Percentiles rank a stretch among this genome's conserved stretches.
Evolutionary conservation across 2,329 filamentous ascomycete species (phyloP).

Genomic region (Scedosporium dehoogii): DNA sequence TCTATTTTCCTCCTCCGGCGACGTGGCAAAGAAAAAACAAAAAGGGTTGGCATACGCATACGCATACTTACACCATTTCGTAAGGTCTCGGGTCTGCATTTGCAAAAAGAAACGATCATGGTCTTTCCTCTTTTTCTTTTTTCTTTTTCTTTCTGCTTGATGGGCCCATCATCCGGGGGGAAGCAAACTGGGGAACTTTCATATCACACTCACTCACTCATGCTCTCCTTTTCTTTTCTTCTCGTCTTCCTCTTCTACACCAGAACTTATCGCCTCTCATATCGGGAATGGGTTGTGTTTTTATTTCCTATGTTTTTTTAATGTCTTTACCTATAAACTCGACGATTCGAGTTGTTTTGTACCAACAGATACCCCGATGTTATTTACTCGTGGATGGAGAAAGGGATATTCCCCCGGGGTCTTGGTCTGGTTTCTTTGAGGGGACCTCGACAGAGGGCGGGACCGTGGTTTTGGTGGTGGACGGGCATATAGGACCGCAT

Average conservation of each 20-base stretch:
- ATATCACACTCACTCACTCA: too few relatives aligned
- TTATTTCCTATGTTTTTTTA: conserved; percentile 1
- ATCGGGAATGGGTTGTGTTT: background rate
- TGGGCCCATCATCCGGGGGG: too few relatives aligned
- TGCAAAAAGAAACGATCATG: background rate
- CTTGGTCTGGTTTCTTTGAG: too few relatives aligned
- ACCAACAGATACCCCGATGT: conserved; percentile 6
- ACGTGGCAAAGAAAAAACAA: background rate
- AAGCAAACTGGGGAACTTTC: too few relatives aligned
- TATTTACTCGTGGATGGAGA: background rate
- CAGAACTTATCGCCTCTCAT: background rate
- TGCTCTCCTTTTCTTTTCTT: background rate
- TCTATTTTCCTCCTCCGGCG: background rate
- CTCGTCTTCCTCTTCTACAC: background rate
- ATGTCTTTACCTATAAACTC: background rate
- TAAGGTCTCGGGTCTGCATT: background rate
- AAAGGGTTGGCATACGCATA: background rate
- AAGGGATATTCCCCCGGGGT: background rate
- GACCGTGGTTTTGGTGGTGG: too few relatives aligned
- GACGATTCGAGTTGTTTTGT: background rate
- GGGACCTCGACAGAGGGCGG: too few relatives aligned
- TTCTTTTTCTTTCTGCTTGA: too few relatives aligned
- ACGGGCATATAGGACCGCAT: too few relatives aligned
- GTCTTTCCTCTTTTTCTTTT: too few relatives aligned
- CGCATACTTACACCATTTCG: background rate